phyloP scores from a whole-genome alignment of 1,284 basidiomycete species.

The Wallemia ichthyophaga region DNA sequence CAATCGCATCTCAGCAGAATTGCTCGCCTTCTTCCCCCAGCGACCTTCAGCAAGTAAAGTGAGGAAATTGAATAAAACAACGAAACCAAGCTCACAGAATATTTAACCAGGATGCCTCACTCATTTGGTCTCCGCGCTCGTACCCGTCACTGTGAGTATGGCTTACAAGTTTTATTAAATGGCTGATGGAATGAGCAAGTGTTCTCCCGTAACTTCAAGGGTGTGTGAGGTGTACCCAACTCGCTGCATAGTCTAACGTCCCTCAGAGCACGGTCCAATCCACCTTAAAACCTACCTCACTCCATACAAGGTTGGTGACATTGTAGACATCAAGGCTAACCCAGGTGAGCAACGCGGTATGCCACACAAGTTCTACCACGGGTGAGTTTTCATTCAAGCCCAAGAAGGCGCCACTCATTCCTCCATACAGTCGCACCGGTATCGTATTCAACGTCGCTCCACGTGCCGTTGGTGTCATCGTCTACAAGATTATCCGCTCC shows the following conservation, averaged over 20 bases:
- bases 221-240: constrained; percentile 20
- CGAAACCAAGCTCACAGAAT: constrained; percentile 2
- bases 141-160: constrained; percentile 46
- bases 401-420: too few relatives aligned
- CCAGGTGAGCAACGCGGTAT: constrained; percentile 98
- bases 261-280: constrained; percentile 57
- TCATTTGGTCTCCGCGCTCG: constrained; percentile 98
- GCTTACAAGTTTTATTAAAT: too few relatives aligned
- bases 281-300: constrained; percentile 79
- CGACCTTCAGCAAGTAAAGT: not conserved
- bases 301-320: constrained; percentile 83
- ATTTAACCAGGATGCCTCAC: constrained; percentile 76
- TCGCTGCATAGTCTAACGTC: constrained; percentile 1
- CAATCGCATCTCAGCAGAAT: too few relatives aligned
- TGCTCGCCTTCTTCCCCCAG: not conserved
- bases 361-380: constrained; percentile 59
- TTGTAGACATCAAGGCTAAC: constrained; percentile 99
- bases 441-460: constrained; percentile 97
- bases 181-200: too few relatives aligned
- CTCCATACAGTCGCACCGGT: constrained; percentile 44
- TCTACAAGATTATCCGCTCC: constrained; percentile 96
- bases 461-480: constrained; percentile 78
- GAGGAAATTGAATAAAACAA: not conserved
- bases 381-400: constrained; percentile 3
- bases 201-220: constrained; percentile 95